Base-by-base conservation (phyloP, 192 early-diverging fungal species). In the Backusella parvicylindrica region DNA sequence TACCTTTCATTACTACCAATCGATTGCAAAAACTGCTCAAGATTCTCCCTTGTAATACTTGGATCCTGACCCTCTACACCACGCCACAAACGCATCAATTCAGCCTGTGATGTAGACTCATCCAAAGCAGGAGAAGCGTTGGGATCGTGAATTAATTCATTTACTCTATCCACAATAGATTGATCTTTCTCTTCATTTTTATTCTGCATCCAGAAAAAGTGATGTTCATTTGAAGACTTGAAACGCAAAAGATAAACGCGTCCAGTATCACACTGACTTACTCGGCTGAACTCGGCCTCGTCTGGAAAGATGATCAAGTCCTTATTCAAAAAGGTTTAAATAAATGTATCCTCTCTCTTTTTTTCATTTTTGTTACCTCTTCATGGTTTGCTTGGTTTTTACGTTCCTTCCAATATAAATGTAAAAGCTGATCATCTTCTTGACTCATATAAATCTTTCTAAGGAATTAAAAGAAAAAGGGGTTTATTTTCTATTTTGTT, bases 151-250 rank as follows among this genome's bases (percentile, higher is more conserved):
- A 94, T 84, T 64, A 89, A 68, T 11, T 77, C 49, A 72, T 93
- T 95, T 43, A 92, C 85, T 18, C 79, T 78, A 23, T 74, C 74
- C 11, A 87, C 81, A n/a, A 91, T 71, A 64, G 85, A 84, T 15
- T 80, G 70, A 79, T 93, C 93, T 36, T 83, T 84, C 18, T 86
- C 84, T 18, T 85, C 80, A 56, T 91, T 88, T 6, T 81, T 75
- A 47, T 86, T 88, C 77, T 96, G 95, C 84, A 94, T 87, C 95
- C 95, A 96, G 71, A 92, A 95, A 76, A 96, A 95, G 64, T 90
- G 72, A 32, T 90, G 89, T 81, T 92, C 91, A 68, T 83, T 86
- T 18, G 94, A 94, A 2, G 93, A 90, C 80, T 91, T 89, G 83
- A 95, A 96, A 77, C 89, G 91, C 21, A 96, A 83, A 63, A 96